These are phyloP conservation scores for Emericellopsis terricola DNA, from an alignment of 495 filamentous ascomycete genomes.

Conservation along the genomic window DNA sequence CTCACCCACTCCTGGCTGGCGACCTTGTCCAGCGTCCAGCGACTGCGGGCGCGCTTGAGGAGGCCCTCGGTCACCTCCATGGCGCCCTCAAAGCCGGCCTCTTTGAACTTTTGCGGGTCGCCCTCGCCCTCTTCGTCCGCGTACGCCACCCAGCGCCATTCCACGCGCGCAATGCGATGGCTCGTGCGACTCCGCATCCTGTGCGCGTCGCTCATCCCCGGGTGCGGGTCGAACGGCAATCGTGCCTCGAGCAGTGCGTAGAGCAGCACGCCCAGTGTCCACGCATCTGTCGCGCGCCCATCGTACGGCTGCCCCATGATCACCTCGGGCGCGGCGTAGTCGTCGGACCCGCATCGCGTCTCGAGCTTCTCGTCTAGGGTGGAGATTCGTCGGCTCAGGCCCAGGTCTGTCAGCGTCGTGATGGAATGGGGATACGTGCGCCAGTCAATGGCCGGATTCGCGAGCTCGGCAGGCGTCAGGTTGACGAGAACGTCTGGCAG, in stretches of 20 bases:
- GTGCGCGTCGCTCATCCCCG: constrained; percentile 51
- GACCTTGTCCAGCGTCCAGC: constrained; percentile 57
- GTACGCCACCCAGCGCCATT: constrained; percentile 86
- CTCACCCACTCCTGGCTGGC: constrained; percentile 57
- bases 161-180: constrained; percentile 84
- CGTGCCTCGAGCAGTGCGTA: constrained; percentile 88
- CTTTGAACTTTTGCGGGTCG: constrained; percentile 27
- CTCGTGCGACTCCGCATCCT: constrained; percentile 57
- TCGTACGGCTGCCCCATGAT: constrained; percentile 92
- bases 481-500: constrained; percentile 79
- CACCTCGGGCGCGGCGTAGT: constrained; percentile 93
- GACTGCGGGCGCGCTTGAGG: constrained; percentile 56
- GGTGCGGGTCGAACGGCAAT: constrained; percentile 77
- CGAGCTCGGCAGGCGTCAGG: constrained; percentile 35
- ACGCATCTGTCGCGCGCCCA: constrained; percentile 80
- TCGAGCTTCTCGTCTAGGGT: constrained; percentile 65
- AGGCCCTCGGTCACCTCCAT: constrained; percentile 66
- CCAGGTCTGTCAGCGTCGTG: constrained; percentile 79
- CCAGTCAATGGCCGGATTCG: constrained; percentile 35
- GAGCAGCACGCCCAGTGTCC: constrained; percentile 84
- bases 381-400: constrained; percentile 69
- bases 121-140: constrained; percentile 46
- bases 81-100: constrained; percentile 49
- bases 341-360: constrained; percentile 85
- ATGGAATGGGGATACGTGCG: constrained; percentile 58